Percentiles rank a stretch among this genome's conserved stretches.
These are phyloP conservation scores for Psidium guajava DNA, from an alignment of 345 rosid species.

Conservation along the genomic window DNA sequence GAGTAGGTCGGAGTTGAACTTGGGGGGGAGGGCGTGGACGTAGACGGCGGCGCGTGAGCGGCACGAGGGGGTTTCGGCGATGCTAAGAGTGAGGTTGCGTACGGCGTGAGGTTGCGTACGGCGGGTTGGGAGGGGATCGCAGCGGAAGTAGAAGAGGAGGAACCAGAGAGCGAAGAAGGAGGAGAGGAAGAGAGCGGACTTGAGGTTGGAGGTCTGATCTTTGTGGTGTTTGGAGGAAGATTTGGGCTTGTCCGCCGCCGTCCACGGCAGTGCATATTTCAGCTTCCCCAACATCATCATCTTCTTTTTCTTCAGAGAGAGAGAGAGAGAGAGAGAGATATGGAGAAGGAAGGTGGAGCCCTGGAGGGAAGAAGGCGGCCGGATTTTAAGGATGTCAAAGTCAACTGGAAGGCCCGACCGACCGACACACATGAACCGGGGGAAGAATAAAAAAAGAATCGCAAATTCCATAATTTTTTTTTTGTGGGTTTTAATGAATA, in stretches of 20 bases:
- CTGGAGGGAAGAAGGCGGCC: too few species aligned
- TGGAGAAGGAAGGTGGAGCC: too few species aligned
- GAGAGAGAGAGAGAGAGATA: background rate
- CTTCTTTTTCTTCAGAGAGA: too few species aligned
- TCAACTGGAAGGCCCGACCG: background rate
- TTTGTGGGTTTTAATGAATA: background rate
- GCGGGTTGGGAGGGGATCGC: background rate
- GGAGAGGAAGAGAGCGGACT: background rate
- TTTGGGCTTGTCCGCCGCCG: background rate
- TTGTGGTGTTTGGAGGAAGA: background rate
- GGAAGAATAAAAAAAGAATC: background rate
- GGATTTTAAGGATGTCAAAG: background rate
- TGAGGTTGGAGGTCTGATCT: background rate
- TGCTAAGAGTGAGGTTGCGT: background rate
- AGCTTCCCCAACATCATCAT: background rate
- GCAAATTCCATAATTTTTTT: background rate
- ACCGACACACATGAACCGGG: background rate
- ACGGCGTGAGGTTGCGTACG: background rate
- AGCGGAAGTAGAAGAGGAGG: conserved; percentile 2
- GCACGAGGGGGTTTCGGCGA: background rate
- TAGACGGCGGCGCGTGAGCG: conserved; percentile 12
- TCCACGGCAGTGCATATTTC: background rate
- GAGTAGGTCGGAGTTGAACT: conserved; percentile 37
- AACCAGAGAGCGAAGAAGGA: conserved; percentile 2
- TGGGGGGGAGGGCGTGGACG: conserved; percentile 31